A percentile compares a stretch with the other conserved stretches of the same genome.
Conservation (phyloP, 805 yeast genomes). For the Saturnispora kantuleensis region DNA sequence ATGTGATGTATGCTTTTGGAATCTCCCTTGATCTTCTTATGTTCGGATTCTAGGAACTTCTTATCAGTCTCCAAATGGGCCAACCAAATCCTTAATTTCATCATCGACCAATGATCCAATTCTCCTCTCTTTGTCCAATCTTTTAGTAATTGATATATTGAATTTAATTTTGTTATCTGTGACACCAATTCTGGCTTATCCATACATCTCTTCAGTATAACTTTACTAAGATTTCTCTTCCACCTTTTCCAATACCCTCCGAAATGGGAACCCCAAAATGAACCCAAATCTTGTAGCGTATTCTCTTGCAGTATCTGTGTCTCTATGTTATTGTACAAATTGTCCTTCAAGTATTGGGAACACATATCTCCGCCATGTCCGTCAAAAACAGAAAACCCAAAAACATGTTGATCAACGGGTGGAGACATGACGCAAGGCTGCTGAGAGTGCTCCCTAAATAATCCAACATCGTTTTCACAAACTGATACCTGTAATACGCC, state of each 20-base stretch:
- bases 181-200: background rate
- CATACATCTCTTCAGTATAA: conserved; percentile 5
- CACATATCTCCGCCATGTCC: conserved; percentile 92
- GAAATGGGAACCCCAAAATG: conserved; percentile 46
- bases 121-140: conserved; percentile 6
- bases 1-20: background rate
- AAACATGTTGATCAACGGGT: conserved; percentile 29
- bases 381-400: conserved; percentile 73
- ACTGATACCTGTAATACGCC: conserved; percentile 27
- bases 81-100: conserved; percentile 50
- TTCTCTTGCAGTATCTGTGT: conserved; percentile 28
- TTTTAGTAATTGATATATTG: conserved; percentile 2
- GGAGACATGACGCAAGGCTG: conserved; percentile 9
- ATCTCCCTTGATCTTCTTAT: conserved; percentile 12
- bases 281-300: conserved; percentile 33
- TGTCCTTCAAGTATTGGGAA: conserved; percentile 44
- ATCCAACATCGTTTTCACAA: conserved; percentile 2
- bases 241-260: conserved; percentile 86
- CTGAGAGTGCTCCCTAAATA: conserved; percentile 9
- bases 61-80: conserved; percentile 60
- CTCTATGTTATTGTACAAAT: conserved; percentile 48
- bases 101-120: conserved; percentile 38
- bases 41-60: conserved; percentile 35
- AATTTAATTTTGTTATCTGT: background rate
- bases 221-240: conserved; percentile 31